Evolutionary conservation across 179 eudicot genomes (phyloP).

Genomic region (Beta macrorhiza): DNA sequence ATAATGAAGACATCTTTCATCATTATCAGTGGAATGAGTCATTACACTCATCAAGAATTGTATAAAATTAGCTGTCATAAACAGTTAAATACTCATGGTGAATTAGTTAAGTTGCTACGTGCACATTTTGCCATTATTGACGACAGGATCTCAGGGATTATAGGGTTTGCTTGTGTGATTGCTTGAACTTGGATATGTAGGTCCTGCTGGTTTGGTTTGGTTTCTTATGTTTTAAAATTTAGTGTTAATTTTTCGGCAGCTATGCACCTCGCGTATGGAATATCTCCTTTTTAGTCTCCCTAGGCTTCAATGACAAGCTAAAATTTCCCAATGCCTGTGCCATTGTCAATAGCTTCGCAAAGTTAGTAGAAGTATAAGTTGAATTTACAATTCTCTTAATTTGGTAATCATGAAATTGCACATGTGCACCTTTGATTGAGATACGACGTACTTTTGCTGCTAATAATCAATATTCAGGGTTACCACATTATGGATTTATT

Average conservation of each 20-base stretch:
- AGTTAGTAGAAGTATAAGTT: conserved; percentile 26
- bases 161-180: neutral
- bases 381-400: neutral
- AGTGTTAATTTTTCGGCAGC: conserved; percentile 13
- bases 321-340: conserved; percentile 35
- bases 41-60: neutral
- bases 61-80: neutral
- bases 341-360: conserved; percentile 35
- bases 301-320: conserved; percentile 33
- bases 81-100: neutral
- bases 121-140: neutral
- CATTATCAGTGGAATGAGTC: neutral
- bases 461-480: conserved; percentile 1
- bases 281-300: conserved; percentile 42
- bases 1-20: neutral
- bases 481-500: neutral
- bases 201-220: neutral
- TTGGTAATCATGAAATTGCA: neutral
- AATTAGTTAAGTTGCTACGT: neutral
- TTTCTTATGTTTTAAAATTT: neutral
- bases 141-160: neutral
- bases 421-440: neutral
- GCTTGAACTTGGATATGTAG: neutral
- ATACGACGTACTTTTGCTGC: too few relatives aligned
- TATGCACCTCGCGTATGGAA: conserved; percentile 33